phyloP scores from a whole-genome alignment of 371 early-diverging fungal species.

The Rhizopus sp. region DNA sequence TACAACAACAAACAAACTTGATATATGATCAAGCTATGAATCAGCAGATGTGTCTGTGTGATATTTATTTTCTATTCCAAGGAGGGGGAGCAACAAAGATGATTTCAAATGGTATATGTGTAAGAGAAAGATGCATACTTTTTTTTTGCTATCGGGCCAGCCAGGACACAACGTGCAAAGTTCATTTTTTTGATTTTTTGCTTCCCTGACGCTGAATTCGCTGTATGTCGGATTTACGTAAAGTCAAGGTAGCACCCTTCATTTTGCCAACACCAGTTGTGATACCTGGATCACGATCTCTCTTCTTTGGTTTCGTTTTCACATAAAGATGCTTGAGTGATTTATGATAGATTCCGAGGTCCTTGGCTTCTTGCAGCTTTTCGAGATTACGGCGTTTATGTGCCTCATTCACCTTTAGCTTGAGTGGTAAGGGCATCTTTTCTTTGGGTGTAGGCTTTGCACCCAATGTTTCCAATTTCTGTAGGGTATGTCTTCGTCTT shows the following conservation, averaged over 20 bases:
- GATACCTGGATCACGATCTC: conserved; percentile 47
- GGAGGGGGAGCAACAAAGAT: too few relatives aligned
- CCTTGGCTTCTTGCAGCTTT: conserved; percentile 47
- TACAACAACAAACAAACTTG: too few relatives aligned
- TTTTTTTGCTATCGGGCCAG: conserved; percentile 7
- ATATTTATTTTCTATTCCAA: too few relatives aligned
- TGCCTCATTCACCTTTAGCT: conserved; percentile 32
- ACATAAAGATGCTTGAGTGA: conserved; percentile 48
- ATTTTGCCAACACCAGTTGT: conserved; percentile 45
- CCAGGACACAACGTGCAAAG: neutral
- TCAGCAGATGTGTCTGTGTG: too few relatives aligned
- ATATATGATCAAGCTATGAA: too few relatives aligned
- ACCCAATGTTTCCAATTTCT: conserved; percentile 44
- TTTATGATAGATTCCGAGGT: conserved; percentile 47
- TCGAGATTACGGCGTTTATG: conserved; percentile 20
- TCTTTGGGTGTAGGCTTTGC: conserved; percentile 26
- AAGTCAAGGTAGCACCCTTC: conserved; percentile 45
- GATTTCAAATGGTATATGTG: neutral
- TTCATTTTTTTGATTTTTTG: conserved; percentile 11
- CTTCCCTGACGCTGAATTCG: conserved; percentile 33
- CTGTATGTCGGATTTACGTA: conserved; percentile 34
- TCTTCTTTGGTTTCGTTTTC: conserved; percentile 32
- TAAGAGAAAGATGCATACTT: neutral
- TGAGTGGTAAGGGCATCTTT: conserved; percentile 34
- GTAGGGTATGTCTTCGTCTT: conserved; percentile 40